These are phyloP conservation scores for Gossypium sturtianum DNA, from an alignment of 345 rosid genomes.

Conservation along the genomic window DNA sequence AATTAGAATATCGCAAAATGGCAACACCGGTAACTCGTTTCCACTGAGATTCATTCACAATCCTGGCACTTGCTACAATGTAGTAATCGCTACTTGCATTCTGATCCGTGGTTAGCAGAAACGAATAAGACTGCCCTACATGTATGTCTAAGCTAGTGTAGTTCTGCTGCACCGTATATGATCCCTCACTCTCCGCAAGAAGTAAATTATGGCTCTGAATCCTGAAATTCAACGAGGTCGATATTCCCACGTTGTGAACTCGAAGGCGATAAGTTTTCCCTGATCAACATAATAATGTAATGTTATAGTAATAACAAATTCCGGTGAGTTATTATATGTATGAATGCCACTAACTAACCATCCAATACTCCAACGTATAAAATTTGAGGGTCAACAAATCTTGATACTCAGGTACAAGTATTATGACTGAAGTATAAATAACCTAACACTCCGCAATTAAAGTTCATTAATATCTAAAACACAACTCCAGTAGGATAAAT, in stretches of 20 bases:
- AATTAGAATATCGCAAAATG: constrained; percentile 81
- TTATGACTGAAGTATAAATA: no score
- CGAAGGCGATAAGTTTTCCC: constrained; percentile 88
- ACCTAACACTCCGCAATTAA: no score
- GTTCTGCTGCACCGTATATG: constrained; percentile 95
- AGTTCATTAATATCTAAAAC: no score
- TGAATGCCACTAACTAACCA: background rate
- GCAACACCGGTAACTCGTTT: constrained; percentile 94
- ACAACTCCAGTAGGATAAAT: no score
- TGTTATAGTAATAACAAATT: background rate
- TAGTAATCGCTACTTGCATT: constrained; percentile 96
- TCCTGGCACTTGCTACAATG: constrained; percentile 93
- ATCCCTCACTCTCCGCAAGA: constrained; percentile 90
- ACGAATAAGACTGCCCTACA: constrained; percentile 93
- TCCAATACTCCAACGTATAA: background rate
- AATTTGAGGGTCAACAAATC: no score
- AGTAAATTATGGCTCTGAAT: constrained; percentile 90
- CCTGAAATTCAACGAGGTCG: constrained; percentile 94
- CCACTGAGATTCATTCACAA: constrained; percentile 87
- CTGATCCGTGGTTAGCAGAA: constrained; percentile 91
- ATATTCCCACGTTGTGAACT: constrained; percentile 87
- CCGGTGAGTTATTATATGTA: background rate
- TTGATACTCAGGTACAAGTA: no score
- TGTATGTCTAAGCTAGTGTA: constrained; percentile 97
- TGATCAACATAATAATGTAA: constrained; percentile 24